Evolutionary conservation across 164 flowering plant genomes (phyloP).

Genomic region (Chloranthus sessilifolius): DNA sequence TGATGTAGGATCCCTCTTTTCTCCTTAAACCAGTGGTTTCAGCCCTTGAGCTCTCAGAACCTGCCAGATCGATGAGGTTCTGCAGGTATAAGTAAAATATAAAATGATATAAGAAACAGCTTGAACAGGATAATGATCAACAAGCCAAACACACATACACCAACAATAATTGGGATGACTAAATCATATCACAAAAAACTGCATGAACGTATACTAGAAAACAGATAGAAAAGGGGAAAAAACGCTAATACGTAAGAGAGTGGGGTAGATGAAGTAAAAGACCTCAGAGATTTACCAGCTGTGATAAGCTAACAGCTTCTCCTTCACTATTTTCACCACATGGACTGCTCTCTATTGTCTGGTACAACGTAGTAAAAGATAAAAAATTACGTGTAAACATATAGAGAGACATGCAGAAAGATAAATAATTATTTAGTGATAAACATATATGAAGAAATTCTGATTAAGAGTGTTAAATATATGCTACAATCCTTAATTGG

Average conservation of each 20-base stretch:
- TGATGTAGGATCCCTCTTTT: constrained; percentile 96
- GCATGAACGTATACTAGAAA: constrained; percentile 1
- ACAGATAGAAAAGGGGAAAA: neutral
- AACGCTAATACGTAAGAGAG: neutral
- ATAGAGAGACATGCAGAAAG: neutral
- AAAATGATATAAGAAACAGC: constrained; percentile 25
- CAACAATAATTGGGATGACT: no score
- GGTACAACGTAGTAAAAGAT: constrained; percentile 23
- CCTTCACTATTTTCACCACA: constrained; percentile 78
- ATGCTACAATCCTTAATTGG: no score
- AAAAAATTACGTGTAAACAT: neutral
- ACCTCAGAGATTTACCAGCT: constrained; percentile 50
- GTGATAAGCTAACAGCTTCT: constrained; percentile 88
- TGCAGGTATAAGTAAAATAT: constrained; percentile 56
- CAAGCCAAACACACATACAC: no score
- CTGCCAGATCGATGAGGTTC: constrained; percentile 99
- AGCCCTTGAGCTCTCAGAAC: constrained; percentile 97
- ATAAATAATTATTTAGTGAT: neutral
- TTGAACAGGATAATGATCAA: no score
- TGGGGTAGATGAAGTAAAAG: neutral
- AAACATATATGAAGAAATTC: no score
- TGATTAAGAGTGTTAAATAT: no score
- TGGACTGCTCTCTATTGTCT: constrained; percentile 97
- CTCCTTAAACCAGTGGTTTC: constrained; percentile 92
- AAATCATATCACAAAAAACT: constrained; percentile 31